Percentiles rank a stretch among this genome's conserved stretches.
Evolutionary conservation across 2,329 filamentous ascomycete species (phyloP).

Genomic region (Meredithiella fracta): DNA sequence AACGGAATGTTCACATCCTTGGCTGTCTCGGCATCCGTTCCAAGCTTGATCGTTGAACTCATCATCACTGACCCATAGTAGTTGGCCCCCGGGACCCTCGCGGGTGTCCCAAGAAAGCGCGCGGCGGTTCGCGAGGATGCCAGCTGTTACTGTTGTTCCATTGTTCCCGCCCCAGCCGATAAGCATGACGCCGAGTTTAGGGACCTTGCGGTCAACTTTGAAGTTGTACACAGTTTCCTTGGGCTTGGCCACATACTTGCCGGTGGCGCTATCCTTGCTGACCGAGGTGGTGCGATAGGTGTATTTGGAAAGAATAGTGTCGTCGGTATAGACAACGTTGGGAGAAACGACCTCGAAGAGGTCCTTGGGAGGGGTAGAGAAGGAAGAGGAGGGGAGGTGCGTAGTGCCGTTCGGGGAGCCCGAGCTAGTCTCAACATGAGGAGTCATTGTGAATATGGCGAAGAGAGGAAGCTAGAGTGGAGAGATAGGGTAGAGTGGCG

Average conservation of each 20-base stretch:
- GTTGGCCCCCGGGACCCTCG: conserved; percentile 72
- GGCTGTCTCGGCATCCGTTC: conserved; percentile 65
- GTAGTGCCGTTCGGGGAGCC: conserved; percentile 34
- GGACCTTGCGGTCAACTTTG: conserved; percentile 87
- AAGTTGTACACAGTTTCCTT: conserved; percentile 89
- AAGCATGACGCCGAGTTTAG: conserved; percentile 91
- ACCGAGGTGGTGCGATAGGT: conserved; percentile 90
- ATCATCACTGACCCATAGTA: conserved; percentile 98
- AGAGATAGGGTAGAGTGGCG: background rate
- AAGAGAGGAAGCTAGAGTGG: conserved; percentile 13
- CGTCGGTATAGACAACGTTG: conserved; percentile 79
- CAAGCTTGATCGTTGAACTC: conserved; percentile 93
- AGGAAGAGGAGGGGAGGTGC: conserved; percentile 21
- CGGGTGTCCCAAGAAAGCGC: conserved; percentile 83
- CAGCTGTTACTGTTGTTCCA: conserved; percentile 88
- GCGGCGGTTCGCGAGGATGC: conserved; percentile 88
- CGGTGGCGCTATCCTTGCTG: conserved; percentile 45
- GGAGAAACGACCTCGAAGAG: conserved; percentile 81
- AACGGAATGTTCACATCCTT: conserved; percentile 94
- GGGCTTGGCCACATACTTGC: conserved; percentile 68
- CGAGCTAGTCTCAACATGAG: conserved; percentile 56
- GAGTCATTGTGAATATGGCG: conserved; percentile 51
- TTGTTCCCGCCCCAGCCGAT: conserved; percentile 98
- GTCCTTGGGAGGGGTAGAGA: conserved; percentile 29
- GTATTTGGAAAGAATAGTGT: conserved; percentile 83